A percentile compares a stretch with the other conserved stretches of the same genome.
These are phyloP conservation scores for Chaetomium globosum DNA, from an alignment of 2,329 filamentous ascomycete genomes.

Conservation along the genomic window DNA sequence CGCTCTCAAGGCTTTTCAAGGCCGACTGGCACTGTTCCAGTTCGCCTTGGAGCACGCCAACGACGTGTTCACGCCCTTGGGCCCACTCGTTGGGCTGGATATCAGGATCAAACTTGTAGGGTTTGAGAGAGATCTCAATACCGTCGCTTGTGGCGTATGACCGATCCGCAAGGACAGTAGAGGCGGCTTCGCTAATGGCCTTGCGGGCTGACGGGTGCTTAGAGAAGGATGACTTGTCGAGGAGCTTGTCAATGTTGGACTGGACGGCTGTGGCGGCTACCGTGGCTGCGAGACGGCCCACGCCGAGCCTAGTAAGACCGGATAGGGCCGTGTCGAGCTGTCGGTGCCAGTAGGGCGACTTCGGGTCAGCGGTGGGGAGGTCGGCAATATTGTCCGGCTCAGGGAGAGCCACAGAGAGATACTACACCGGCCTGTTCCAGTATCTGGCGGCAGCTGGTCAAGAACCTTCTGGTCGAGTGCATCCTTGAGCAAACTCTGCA, in stretches of 20 bases:
- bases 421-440: conserved; percentile 95
- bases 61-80: conserved; percentile 80
- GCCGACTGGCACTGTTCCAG: conserved; percentile 81
- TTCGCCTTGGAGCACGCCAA: conserved; percentile 80
- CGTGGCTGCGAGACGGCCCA: conserved; percentile 87
- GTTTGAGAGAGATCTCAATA: conserved; percentile 98
- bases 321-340: conserved; percentile 92
- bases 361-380: conserved; percentile 80
- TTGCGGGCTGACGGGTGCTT: conserved; percentile 89
- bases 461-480: conserved; percentile 94
- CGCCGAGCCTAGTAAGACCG: conserved; percentile 87
- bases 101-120: conserved; percentile 97
- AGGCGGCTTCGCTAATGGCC: conserved; percentile 89
- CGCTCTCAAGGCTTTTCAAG: conserved; percentile 71
- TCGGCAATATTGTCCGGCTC: conserved; percentile 75
- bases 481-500: conserved; percentile 84
- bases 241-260: conserved; percentile 75
- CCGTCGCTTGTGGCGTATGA: conserved; percentile 98
- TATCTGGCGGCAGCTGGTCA: conserved; percentile 86
- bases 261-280: conserved; percentile 90
- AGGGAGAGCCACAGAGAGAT: conserved; percentile 66
- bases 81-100: conserved; percentile 89
- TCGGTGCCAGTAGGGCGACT: conserved; percentile 88
- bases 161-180: conserved; percentile 85
- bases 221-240: conserved; percentile 80